Percentiles rank a stretch among this genome's conserved stretches.
These are phyloP conservation scores for Aspergillus mulundensis DNA, from an alignment of 495 filamentous ascomycete species.

Conservation along the genomic window DNA sequence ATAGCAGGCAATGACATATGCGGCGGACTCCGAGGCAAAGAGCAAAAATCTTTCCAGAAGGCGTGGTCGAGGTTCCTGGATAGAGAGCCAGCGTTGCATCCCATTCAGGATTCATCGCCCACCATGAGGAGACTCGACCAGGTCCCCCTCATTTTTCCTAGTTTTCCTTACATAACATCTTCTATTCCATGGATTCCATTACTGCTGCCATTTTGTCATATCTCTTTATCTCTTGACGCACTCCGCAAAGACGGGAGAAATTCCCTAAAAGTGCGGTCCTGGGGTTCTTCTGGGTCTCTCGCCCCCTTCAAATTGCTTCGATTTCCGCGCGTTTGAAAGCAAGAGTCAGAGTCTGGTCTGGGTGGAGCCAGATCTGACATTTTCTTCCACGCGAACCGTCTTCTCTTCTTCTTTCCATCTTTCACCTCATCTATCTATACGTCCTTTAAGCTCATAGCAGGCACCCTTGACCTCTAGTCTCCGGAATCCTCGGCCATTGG, in stretches of 20 bases:
- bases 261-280: not conserved
- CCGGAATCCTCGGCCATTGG: not conserved
- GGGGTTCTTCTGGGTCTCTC: slow-evolving; percentile 4
- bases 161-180: slow-evolving; percentile 28
- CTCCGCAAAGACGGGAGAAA: slow-evolving; percentile 11
- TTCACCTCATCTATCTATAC: not conserved
- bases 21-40: not conserved
- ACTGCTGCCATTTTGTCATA: slow-evolving; percentile 16
- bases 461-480: not conserved
- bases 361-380: slow-evolving; percentile 17
- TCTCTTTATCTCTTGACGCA: slow-evolving; percentile 21
- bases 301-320: not conserved
- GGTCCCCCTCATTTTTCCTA: slow-evolving; percentile 5
- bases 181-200: slow-evolving; percentile 10
- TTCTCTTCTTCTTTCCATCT: slow-evolving; percentile 4
- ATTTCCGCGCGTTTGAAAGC: not conserved
- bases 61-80: not conserved
- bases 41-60: not conserved
- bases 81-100: slow-evolving; percentile 16
- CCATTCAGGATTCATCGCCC: slow-evolving; percentile 8
- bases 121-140: not conserved
- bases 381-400: slow-evolving; percentile 8
- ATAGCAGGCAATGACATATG: not conserved
- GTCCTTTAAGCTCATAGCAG: not conserved
- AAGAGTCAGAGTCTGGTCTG: slow-evolving; percentile 5